Evolutionary conservation across 192 early-diverging fungal species (phyloP), one percentile per base, ranked within the genome.

Genomic region (Funneliformis geosporum): DNA sequence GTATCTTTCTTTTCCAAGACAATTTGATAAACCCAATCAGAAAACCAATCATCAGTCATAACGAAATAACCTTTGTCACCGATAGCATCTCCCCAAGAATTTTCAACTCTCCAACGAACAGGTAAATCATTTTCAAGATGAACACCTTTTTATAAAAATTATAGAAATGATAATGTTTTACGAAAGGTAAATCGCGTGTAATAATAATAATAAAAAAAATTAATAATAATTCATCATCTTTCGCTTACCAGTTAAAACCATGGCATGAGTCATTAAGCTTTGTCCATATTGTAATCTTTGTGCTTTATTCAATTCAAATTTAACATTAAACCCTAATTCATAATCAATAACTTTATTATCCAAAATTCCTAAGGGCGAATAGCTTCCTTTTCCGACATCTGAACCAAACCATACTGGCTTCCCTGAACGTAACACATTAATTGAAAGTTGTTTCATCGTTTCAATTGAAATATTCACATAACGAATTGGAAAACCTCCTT

Each of bases 11-110:
- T 93, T 60, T 93, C 89, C 14, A 94, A 80, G 40, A 94, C 93
- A 68, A 94, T 87, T 85, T 93, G 93, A 86, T 94, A 94, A 9
- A 94, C 91, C 86, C 88, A 94, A 83, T 93, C 89, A 40, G 80
- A 82, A 81, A 94, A 94, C 93, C 93, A 94, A 8, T 84, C 84
- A 83, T 94, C 92, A 21, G 88, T 86, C 93, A 94, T 93, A n/a
- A 88, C 86, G 80, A 90, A 85, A 82, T 92, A 94, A 2, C 93
- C 93, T 83, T 91, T 93, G 67, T 91, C 88, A 71, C 93, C 93
- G 11, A 82, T 82, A 74, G 81, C 80, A 60, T 86, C 84, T 64
- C 93, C 91, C 91, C 91, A 91, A n/a, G 78, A 86, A 86, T 94
- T 93, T 76, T 94, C 92, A 60, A 93, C 89, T 12, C 92, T 80